Conservation (phyloP, 148 eudicot genomes). For the Oxyria digyna region DNA sequence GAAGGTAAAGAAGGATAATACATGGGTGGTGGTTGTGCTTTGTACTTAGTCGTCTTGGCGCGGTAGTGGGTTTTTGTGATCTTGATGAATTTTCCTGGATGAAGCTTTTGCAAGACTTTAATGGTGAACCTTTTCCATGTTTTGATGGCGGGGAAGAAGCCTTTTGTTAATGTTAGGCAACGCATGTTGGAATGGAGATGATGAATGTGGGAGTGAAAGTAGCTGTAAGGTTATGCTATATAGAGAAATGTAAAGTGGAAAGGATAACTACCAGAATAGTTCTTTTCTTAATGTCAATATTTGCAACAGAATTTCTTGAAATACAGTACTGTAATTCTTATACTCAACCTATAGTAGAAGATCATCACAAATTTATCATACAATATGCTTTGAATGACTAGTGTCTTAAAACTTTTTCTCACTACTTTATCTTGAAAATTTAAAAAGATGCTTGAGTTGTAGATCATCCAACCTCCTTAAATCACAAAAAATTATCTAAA, state of each 20-base stretch:
- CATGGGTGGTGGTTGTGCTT: neutral
- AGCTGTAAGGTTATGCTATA: neutral
- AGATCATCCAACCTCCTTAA: neutral
- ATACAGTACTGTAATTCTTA: neutral
- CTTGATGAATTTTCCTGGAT: slow-evolving; percentile 4
- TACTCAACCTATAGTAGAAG: neutral
- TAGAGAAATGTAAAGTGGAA: neutral
- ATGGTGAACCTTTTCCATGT: slow-evolving; percentile 5
- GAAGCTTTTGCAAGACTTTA: neutral
- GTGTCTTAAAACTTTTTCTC: neutral
- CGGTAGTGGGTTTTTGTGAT: neutral
- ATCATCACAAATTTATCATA: neutral
- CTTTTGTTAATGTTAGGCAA: neutral
- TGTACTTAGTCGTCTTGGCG: neutral
- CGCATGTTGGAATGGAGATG: neutral
- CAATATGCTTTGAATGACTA: neutral
- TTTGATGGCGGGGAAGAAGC: neutral
- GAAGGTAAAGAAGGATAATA: slow-evolving; percentile 7
- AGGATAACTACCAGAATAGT: too few species aligned
- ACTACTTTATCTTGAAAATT: neutral
- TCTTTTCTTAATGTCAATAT: too few species aligned
- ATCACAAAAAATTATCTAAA: neutral
- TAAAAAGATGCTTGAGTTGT: neutral
- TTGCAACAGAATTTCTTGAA: neutral
- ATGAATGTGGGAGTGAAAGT: neutral